Base-by-base conservation (phyloP, 2,329 filamentous ascomycete genomes). In the Fusarium newnesense region DNA sequence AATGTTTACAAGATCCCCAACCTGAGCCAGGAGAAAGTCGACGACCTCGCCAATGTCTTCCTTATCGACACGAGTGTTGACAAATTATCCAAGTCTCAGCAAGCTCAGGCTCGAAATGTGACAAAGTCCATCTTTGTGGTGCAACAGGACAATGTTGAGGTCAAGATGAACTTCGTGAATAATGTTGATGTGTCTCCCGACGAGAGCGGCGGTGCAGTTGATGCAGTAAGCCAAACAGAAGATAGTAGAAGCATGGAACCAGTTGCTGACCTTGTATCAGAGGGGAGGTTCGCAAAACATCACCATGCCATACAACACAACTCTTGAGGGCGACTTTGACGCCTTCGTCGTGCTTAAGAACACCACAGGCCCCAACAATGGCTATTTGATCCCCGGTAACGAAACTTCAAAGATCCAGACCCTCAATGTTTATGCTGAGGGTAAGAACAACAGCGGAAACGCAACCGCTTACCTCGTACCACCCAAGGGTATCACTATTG, bases 1-100 rank as follows among this genome's bases (percentile, higher is more conserved):
- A 94, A 94, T 77, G 91, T 95, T n/a, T 95, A 91, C 85, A 95
- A 94, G 80, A 88, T 92, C 70, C 93, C 93, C 4, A 88, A 93
- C 67, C 91, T 93, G 39, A 88, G 87, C 3, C 85, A 89, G 74
- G 83, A 85, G 39, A 93, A 89, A 74, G 83, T 95, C 50, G 87
- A 95, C 74, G 85, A 91, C 42, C 84, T 95, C 7, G 91, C 92
- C 64, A 90, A 94, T 73, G 80, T 89, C 37, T 94, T 95, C 81
- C 85, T 95, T 15, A 87, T 94, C 66, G 91, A 87, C 56, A 90
- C 88, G 10, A 86, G 87, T 61, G 87, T 94, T 40, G 80, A 88
- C 15, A 81, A 90, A 19, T 85, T 95, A 9, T 86, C 88, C 3
- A 77, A 85, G 3, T 81, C 86, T 10, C 84, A 94, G 78, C 87